Base-by-base conservation (phyloP, 1,139 yeast genomes). In the Debaryomyces coudertii region DNA sequence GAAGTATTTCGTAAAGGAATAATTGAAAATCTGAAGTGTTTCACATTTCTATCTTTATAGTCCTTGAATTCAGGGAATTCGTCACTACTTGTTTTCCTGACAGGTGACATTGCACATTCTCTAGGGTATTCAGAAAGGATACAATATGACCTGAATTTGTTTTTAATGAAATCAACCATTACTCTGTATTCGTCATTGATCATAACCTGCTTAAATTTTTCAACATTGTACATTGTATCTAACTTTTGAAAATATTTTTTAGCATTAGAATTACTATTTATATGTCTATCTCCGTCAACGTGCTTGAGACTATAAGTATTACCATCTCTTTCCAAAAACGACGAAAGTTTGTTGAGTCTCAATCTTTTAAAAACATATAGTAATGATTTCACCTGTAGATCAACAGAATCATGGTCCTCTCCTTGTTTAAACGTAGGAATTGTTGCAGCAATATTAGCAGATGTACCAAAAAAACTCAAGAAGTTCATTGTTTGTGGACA, bases 121-220 rank as follows among this genome's bases (percentile, higher is more conserved):
- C 58, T 61, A 5, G 89, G 87, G 4, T 51, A 52, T 20, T 68
- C 80, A 5, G 81, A 66, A 25, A 85, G 61, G 5, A 85, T 72
- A 55, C 87, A 77, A 55, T 77, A 60, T 1, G 87, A 69, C 42
- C 92, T 68, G 58, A 83, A 85, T 61, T 81, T 79, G 65, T 85
- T 85, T 57, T 83, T 83, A 37, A 70, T 61, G 74, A 82, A 85
- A 59, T 85, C 90, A 25, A 82, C 75, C 47, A 83, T 66, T 16
- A 85, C 80, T 29, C 89, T 69, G 56, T 83, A 82, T 47, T 82
- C 83, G 60, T 84, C 87, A 22, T 63, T 55, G 14, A 70, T 47
- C 41, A 85, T 51, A 4, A 66, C 53, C n/a, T 60, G 54, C 40
- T 71, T 70, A 54, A 85, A 80, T 38, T 63, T 71, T 1, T 56